phyloP scores from a whole-genome alignment of 441 rosid species.

The Codiaeum variegatum region DNA sequence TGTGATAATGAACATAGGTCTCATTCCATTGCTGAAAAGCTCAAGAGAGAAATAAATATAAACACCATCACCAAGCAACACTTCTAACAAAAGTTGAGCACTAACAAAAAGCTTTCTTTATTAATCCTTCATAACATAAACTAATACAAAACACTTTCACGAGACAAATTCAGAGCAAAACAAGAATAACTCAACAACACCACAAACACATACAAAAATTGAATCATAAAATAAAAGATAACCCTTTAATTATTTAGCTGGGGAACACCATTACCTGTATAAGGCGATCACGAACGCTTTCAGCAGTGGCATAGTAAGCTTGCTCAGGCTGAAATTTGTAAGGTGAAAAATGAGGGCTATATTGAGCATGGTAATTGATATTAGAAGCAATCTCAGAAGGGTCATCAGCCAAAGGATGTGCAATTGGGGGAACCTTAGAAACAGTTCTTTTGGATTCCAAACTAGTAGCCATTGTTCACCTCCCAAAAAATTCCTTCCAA shows the following conservation, averaged over 20 bases:
- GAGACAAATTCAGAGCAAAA: not conserved
- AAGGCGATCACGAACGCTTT: conserved; percentile 91
- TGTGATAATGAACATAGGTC: conserved; percentile 72
- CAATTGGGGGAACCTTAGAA: conserved; percentile 44
- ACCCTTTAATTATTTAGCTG: not conserved
- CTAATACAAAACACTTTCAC: not conserved
- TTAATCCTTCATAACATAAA: not conserved
- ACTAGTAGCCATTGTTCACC: conserved; percentile 36
- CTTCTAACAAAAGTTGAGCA: not conserved
- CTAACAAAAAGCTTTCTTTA: not conserved
- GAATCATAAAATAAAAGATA: not conserved
- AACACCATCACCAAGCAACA: not conserved
- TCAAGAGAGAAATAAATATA: conserved; percentile 13
- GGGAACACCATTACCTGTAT: conserved; percentile 40
- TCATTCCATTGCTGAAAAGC: conserved; percentile 85
- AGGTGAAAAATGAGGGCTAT: conserved; percentile 90
- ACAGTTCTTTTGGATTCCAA: conserved; percentile 31
- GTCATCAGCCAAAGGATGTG: conserved; percentile 59
- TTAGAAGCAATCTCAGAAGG: conserved; percentile 71
- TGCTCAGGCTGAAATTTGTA: conserved; percentile 87
- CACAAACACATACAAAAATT: not conserved
- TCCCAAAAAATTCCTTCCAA: conserved; percentile 20
- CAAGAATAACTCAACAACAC: not conserved
- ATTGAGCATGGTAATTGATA: conserved; percentile 72
- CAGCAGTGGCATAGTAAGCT: conserved; percentile 82